Conservation (phyloP, 192 early-diverging fungal species). For the Rhizophagus clarus region DNA sequence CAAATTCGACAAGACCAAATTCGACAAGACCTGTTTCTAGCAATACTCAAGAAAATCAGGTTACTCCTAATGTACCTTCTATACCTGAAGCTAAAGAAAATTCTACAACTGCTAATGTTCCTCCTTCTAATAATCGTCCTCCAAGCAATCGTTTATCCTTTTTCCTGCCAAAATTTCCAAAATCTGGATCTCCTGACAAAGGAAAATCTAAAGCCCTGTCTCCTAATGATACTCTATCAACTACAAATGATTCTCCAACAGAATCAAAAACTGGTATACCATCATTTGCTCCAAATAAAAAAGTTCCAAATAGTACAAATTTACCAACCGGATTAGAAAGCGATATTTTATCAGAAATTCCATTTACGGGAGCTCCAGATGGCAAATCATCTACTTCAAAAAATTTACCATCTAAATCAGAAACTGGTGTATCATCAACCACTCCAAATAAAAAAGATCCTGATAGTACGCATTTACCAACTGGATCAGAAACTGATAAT, state of each 20-base stretch:
- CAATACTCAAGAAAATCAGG: neutral
- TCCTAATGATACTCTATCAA: neutral
- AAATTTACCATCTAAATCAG: too few relatives aligned
- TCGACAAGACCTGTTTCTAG: neutral
- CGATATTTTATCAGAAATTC: too few relatives aligned
- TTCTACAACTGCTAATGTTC: neutral
- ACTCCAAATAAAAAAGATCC: too few relatives aligned
- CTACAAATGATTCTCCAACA: neutral
- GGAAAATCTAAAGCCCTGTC: neutral
- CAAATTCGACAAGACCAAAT: neutral
- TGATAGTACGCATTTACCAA: too few relatives aligned
- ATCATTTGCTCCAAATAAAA: neutral
- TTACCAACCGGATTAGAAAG: too few relatives aligned
- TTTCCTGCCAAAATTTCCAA: neutral
- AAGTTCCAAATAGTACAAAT: too few relatives aligned
- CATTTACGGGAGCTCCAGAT: too few relatives aligned
- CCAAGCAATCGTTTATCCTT: neutral
- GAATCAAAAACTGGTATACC: neutral
- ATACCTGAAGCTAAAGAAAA: neutral
- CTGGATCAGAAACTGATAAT: too few relatives aligned
- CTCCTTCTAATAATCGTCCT: neutral
- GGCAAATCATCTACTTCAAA: too few relatives aligned
- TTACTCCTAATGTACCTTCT: neutral
- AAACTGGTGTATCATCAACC: too few relatives aligned
- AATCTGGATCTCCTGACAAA: neutral